Conservation (phyloP, 257 asterid species). For the Verbena officinalis region DNA sequence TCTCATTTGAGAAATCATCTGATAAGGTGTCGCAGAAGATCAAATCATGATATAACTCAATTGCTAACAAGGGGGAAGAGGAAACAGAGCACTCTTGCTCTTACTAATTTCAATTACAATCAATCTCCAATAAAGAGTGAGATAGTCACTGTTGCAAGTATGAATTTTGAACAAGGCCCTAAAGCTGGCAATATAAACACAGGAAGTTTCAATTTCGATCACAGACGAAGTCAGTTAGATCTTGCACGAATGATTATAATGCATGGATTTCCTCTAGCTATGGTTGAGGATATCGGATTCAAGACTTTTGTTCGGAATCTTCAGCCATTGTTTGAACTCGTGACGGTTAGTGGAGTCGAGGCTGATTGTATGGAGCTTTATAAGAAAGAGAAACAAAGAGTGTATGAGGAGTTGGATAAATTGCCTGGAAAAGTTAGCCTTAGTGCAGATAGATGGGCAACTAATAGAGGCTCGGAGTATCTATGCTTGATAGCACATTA, state of each 20-base stretch:
- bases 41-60: slow-evolving; percentile 66
- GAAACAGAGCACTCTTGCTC: slow-evolving; percentile 58
- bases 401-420: slow-evolving; percentile 73
- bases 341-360: slow-evolving; percentile 59
- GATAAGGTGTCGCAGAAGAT: slow-evolving; percentile 77
- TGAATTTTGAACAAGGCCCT: slow-evolving; percentile 42
- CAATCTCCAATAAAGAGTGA: slow-evolving; percentile 52
- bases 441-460: slow-evolving; percentile 73
- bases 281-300: slow-evolving; percentile 94
- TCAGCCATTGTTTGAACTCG: slow-evolving; percentile 82
- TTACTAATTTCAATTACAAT: slow-evolving; percentile 49
- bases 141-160: slow-evolving; percentile 55
- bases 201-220: slow-evolving; percentile 56
- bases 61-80: slow-evolving; percentile 68
- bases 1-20: slow-evolving; percentile 93
- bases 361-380: slow-evolving; percentile 80
- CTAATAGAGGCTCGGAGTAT: slow-evolving; percentile 59
- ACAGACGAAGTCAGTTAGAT: slow-evolving; percentile 65
- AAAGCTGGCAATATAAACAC: slow-evolving; percentile 41
- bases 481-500: slow-evolving; percentile 82
- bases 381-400: slow-evolving; percentile 73
- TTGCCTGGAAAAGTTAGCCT: slow-evolving; percentile 86
- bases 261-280: slow-evolving; percentile 82
- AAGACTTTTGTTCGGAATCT: slow-evolving; percentile 73
- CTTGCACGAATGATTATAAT: slow-evolving; percentile 92